Base-by-base conservation (phyloP, 306 rosid genomes). In the Begonia masoniana region DNA sequence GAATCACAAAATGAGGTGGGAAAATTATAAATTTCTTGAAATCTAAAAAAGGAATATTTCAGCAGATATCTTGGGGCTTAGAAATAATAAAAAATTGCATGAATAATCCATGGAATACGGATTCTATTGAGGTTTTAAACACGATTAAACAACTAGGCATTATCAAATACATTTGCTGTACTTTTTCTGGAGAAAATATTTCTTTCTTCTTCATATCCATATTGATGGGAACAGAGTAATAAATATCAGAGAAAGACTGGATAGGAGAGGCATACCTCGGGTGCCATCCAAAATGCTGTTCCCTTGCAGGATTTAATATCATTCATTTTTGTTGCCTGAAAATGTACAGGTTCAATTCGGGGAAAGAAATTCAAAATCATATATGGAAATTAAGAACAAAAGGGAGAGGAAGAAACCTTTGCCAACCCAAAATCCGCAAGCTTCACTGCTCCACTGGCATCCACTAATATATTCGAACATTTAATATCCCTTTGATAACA, bases 371-470 rank as follows among this genome's bases (percentile, higher is more conserved):
- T n/a, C 65, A 31, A 55, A n/a, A 52, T 21, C 11, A 14, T 15
- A 49, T 10, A 50, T 10, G 11, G 46, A 26, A 52, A 53, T n/a
- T 19, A 17, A 39, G 54, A 54, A 10, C 23, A 50, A 51, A 47
- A 8, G 24, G 7, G 51, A 62, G 61, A 54, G 50, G 64, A 36
- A 56, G 36, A 75, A 67, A 91, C 96, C 94, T 91, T 91, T 12
- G 96, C 99, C 87, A 91, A 70, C 52, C 99, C 99, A 77, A 91
- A 91, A 78, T 91, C 99, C 51, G 94, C 85, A 62, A 91, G 96
- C 83, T 86, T 91, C 65, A 91, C 99, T 46, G 84, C 85, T 65
- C 99, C 99, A 73, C 48, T 83, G 57, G 80, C 91, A 75, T 79
- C 76, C 71, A 91, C 99, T 88, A 91, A 64, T 68, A 91, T 76